Percentiles rank a stretch among this genome's conserved stretches.
Evolutionary conservation across 345 rosid genomes (phyloP).

Genomic region (Pelargonium nanum): DNA sequence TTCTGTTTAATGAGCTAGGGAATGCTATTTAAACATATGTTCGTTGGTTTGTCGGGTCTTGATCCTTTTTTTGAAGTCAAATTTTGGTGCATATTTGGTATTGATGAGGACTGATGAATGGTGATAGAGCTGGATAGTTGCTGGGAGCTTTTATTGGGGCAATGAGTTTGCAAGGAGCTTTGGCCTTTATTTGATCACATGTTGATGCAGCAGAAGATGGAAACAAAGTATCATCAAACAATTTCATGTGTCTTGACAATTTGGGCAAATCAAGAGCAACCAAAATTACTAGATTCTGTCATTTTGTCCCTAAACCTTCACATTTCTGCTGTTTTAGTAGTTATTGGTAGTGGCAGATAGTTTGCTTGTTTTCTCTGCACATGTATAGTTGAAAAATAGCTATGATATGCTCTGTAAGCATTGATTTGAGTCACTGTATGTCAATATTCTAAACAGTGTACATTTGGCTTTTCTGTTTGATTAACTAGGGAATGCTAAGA

Average conservation of each 20-base stretch:
- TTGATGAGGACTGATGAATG: background rate
- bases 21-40: too few species aligned
- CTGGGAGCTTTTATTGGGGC: background rate
- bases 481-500: constrained; percentile 23
- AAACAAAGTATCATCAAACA: background rate
- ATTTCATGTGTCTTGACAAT: background rate
- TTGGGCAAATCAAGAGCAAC: background rate
- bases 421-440: too few species aligned
- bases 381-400: background rate
- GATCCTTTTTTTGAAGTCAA: too few species aligned
- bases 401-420: too few species aligned
- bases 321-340: background rate
- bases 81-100: background rate
- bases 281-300: background rate
- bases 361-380: background rate
- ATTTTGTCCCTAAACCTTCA: background rate
- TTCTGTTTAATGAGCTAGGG: too few species aligned
- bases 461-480: background rate
- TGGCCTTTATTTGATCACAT: background rate
- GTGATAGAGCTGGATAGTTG: background rate
- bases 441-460: background rate
- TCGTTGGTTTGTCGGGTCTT: too few species aligned
- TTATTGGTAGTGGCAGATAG: too few species aligned
- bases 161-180: background rate
- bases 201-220: background rate